Percentiles rank a stretch among this genome's conserved stretches.
Conservation (phyloP, 2,329 filamentous ascomycete genomes). For the Cladosporium sp. region DNA sequence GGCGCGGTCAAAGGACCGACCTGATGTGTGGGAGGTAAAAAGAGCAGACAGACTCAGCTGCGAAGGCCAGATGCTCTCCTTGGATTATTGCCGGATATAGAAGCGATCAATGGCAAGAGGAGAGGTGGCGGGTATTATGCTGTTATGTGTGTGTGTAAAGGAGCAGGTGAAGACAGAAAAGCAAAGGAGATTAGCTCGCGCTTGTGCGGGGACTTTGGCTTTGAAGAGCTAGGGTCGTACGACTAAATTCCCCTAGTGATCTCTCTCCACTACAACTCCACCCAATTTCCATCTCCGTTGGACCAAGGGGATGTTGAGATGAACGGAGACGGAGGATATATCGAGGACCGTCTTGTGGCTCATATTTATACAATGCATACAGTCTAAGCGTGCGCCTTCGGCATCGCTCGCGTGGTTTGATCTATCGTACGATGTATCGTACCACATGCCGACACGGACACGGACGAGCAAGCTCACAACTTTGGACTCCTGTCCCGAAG, state of each 20-base stretch:
- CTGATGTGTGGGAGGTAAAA: neutral
- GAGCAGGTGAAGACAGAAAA: neutral
- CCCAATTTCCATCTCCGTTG: neutral
- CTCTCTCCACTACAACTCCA: conserved; percentile 3
- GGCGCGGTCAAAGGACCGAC: neutral
- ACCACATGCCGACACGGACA: neutral
- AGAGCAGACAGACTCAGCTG: conserved; percentile 3
- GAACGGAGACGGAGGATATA: neutral
- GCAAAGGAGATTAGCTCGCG: conserved; percentile 2
- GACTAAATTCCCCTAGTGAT: too few relatives aligned
- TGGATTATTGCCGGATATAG: neutral
- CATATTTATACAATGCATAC: neutral
- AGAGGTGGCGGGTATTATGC: neutral
- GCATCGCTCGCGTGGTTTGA: too few relatives aligned
- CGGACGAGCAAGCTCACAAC: too few relatives aligned
- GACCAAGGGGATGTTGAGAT: neutral
- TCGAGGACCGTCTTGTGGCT: neutral
- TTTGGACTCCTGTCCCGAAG: too few relatives aligned
- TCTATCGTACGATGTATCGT: neutral
- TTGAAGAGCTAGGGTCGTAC: neutral
- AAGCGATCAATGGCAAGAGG: neutral
- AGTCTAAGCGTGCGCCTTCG: too few relatives aligned
- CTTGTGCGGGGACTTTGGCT: neutral
- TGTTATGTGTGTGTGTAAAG: neutral
- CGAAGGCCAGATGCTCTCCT: conserved; percentile 7